These are phyloP conservation scores for Xylaria sp. DNA, from an alignment of 2,329 filamentous ascomycete genomes.

Conservation along the genomic window DNA sequence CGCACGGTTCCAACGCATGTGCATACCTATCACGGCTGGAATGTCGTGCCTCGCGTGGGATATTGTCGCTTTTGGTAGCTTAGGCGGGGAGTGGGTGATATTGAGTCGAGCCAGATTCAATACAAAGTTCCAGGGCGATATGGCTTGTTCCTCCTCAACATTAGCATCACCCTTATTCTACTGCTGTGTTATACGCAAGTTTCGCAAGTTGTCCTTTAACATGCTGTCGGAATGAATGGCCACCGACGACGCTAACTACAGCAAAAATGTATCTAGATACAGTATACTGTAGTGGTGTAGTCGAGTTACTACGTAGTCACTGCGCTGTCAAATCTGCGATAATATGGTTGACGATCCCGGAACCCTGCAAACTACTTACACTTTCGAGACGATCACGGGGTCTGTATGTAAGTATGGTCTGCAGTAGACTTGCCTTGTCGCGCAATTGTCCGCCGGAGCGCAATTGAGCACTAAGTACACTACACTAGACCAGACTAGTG, in stretches of 20 bases:
- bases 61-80: not conserved
- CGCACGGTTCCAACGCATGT: slow-evolving; percentile 15
- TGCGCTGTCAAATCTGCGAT: slow-evolving; percentile 1
- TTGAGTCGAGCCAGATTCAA: not conserved
- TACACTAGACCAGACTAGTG: too few species aligned
- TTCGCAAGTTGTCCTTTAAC: too few species aligned
- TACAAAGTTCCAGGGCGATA: not conserved
- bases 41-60: slow-evolving; percentile 20
- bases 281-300: not conserved
- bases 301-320: not conserved
- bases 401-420: slow-evolving; percentile 1
- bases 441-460: not conserved
- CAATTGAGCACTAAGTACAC: not conserved
- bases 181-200: too few species aligned
- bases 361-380: slow-evolving; percentile 3
- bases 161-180: not conserved
- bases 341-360: not conserved
- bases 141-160: not conserved
- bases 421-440: not conserved
- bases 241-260: not conserved
- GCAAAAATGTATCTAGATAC: not conserved
- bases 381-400: slow-evolving; percentile 9
- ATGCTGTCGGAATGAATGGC: not conserved
- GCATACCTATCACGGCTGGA: slow-evolving; percentile 14
- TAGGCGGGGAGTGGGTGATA: not conserved